These are phyloP conservation scores for Pythium vanterpoolii DNA, from an alignment of 352 stramenopile genomes.

Conservation along the genomic window DNA sequence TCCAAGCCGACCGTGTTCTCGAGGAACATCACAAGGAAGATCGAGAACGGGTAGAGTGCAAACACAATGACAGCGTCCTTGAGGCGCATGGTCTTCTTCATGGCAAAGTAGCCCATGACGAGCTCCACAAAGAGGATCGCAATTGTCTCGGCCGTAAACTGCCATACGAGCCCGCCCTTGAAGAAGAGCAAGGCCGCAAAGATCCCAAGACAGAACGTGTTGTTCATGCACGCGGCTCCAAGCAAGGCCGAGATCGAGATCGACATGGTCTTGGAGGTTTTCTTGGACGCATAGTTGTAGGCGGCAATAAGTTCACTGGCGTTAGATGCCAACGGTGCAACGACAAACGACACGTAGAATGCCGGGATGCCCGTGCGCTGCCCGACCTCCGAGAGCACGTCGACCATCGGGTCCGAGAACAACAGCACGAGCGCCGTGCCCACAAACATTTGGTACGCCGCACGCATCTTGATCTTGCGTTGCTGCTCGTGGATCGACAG, in stretches of 20 bases:
- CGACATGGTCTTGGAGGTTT: slow-evolving; percentile 97
- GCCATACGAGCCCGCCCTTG: slow-evolving; percentile 92
- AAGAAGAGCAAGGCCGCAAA: slow-evolving; percentile 97
- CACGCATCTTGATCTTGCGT: slow-evolving; percentile 92
- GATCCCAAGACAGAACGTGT: slow-evolving; percentile 98
- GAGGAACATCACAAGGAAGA: slow-evolving; percentile 91
- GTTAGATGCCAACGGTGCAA: slow-evolving; percentile 97
- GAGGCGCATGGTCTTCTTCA: slow-evolving; percentile 89
- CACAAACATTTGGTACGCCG: slow-evolving; percentile 92
- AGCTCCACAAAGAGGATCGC: slow-evolving; percentile 96
- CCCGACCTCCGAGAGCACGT: slow-evolving; percentile 95
- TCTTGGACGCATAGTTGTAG: slow-evolving; percentile 98
- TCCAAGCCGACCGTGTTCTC: slow-evolving; percentile 91
- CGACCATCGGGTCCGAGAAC: slow-evolving; percentile 98
- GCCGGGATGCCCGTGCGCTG: slow-evolving; percentile 85
- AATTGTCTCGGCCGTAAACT: slow-evolving; percentile 97
- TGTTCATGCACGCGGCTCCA: slow-evolving; percentile 98
- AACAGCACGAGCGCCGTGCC: slow-evolving; percentile 93
- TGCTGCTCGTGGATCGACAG: slow-evolving; percentile 95
- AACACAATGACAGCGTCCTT: slow-evolving; percentile 81
- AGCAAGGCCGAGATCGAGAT: slow-evolving; percentile 93
- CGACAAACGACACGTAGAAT: slow-evolving; percentile 99
- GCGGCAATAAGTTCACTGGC: slow-evolving; percentile 96
- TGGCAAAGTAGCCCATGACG: slow-evolving; percentile 74
- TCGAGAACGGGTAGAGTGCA: slow-evolving; percentile 91